Conservation (phyloP, 257 asterid species). For the Fraxinus americana region DNA sequence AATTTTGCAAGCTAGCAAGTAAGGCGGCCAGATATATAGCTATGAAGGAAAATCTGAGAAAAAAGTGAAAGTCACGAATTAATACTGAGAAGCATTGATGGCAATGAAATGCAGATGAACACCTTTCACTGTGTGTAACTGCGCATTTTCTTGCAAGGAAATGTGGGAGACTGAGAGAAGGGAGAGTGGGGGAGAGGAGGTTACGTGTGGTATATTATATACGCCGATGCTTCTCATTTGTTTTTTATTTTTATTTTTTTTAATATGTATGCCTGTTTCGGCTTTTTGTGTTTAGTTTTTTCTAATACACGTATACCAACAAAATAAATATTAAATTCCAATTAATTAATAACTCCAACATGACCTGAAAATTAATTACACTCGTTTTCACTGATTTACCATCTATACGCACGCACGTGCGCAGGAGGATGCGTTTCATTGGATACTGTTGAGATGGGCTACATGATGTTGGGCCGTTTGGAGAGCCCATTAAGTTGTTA, state of each 20-base stretch:
- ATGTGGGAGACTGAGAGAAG: conserved; percentile 22
- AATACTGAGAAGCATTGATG: conserved; percentile 59
- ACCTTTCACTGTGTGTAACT: conserved; percentile 28
- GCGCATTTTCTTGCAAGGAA: conserved; percentile 23
- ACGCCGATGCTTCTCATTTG: conserved; percentile 26
- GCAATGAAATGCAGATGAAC: conserved; percentile 29
- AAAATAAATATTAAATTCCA: too few species aligned
- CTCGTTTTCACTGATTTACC: conserved; percentile 37
- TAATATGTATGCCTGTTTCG: background rate
- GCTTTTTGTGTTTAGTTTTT: conserved; percentile 19
- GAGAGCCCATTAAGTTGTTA: background rate
- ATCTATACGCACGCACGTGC: background rate
- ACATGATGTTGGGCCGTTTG: conserved; percentile 21
- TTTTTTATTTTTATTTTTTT: background rate
- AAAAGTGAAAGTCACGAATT: conserved; percentile 57
- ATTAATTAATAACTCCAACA: background rate
- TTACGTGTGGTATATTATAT: conserved; percentile 43
- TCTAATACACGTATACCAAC: too few species aligned
- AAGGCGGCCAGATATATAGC: background rate
- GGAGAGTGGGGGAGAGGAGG: conserved; percentile 20
- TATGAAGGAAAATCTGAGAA: conserved; percentile 45
- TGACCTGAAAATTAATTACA: conserved; percentile 34
- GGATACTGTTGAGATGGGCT: conserved; percentile 34
- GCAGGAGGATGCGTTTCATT: background rate
- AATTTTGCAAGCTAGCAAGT: conserved; percentile 5